These are phyloP conservation scores for Physcomitrium patens DNA, from an alignment of 225 moss, liverwort and hornwort species.

Conservation along the genomic window DNA sequence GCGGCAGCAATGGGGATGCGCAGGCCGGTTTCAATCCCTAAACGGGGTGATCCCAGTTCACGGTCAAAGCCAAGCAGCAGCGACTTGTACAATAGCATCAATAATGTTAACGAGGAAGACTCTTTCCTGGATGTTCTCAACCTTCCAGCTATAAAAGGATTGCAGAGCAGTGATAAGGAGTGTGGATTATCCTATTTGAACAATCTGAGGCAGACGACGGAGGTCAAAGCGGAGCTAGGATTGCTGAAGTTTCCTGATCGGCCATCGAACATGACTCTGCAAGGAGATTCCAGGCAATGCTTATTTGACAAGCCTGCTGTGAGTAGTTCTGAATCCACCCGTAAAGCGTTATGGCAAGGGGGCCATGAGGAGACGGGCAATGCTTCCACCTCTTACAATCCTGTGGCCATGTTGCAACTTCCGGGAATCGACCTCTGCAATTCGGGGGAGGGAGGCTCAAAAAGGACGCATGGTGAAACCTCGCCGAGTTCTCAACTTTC, in stretches of 20 bases:
- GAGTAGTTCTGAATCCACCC: conserved; percentile 7
- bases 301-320: neutral
- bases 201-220: too few relatives aligned
- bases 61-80: neutral
- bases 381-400: conserved; percentile 24
- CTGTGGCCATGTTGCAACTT: conserved; percentile 2
- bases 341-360: conserved; percentile 21
- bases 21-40: conserved; percentile 14
- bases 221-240: too few relatives aligned
- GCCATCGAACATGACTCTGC: conserved; percentile 2
- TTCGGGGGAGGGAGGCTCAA: conserved; percentile 11
- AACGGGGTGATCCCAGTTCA: conserved; percentile 22
- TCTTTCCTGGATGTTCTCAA: conserved; percentile 20
- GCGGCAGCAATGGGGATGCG: conserved; percentile 41
- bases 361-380: neutral
- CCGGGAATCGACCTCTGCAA: conserved; percentile 19
- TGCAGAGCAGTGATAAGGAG: conserved; percentile 33
- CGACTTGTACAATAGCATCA: conserved; percentile 9
- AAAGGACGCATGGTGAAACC: conserved; percentile 31
- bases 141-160: conserved; percentile 14
- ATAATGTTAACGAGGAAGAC: conserved; percentile 19
- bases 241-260: conserved; percentile 24
- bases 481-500: neutral
- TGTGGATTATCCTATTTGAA: conserved; percentile 2
- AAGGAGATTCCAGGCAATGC: conserved; percentile 15